Base-by-base conservation (phyloP, 108 stramenopile species). In the Pseudonitzschia multistriata region DNA sequence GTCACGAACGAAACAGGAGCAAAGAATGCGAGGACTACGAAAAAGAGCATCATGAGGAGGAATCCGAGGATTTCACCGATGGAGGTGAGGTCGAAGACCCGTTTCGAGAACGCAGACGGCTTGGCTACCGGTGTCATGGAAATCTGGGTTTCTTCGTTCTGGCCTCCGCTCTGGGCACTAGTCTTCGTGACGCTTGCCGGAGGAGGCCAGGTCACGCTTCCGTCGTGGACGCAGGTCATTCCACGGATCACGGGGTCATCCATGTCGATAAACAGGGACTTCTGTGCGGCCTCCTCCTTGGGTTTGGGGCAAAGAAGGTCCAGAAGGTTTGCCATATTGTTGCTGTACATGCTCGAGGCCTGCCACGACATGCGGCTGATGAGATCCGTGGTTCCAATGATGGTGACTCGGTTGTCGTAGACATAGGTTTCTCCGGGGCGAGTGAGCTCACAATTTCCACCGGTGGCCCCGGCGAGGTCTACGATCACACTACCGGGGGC, bases 361-460 rank as follows among this genome's bases (percentile, higher is more conserved):
- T 90, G 90, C 78, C 85, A 78, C 11, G 91, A 71, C 78, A 96
- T 83, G 47, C 68, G 57, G 36, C 90, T 81, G 49, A 85, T 85
- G 10, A 88, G 70, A 22, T 93, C 73, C 68, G 92, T 87, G 30
- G 85, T 86, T n/a, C 93, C 96, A 50, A 96, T 79, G 47, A 89
- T 90, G 55, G 88, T 94, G 61, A 96, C 87, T 2, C 73, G 62
- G 56, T 88, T 83, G 45, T 83, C 66, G 65, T 84, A 78, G 19
- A 83, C 68, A 40, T 82, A 82, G 21, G 80, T 72, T 65, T 85
- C 71, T 50, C 81, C 84, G 45, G 83, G 83, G 11, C 68, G 63
- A 19, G 95, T 92, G 54, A 90, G 82, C 37, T 85, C 92, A 49
- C 91, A 84, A 77, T 96, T 96, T n/a, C 96, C 96, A 29, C 95